Evolutionary conservation across 805 yeast genomes (phyloP).

Genomic region (Ogataea allantospora): DNA sequence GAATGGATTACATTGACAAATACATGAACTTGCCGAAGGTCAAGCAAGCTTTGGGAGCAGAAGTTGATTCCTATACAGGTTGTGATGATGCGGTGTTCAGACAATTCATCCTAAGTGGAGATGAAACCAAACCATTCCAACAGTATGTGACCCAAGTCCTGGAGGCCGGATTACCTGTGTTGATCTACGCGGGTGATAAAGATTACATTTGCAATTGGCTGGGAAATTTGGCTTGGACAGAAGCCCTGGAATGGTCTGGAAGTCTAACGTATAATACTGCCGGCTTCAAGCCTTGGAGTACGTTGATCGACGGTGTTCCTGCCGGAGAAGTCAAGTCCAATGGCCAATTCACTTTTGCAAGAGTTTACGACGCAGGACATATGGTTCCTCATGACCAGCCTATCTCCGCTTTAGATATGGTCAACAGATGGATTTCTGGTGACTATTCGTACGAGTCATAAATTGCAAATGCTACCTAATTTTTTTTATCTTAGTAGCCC

Average conservation of each 20-base stretch:
- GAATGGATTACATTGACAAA: conserved; percentile 67
- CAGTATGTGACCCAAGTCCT: conserved; percentile 67
- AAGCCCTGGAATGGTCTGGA: conserved; percentile 51
- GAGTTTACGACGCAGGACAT: conserved; percentile 90
- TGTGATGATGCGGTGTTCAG: conserved; percentile 79
- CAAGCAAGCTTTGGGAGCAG: conserved; percentile 83
- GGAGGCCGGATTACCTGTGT: conserved; percentile 72
- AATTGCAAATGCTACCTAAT: neutral
- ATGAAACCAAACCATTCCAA: conserved; percentile 90
- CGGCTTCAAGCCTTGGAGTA: conserved; percentile 25
- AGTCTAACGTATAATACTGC: conserved; percentile 21
- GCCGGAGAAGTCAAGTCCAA: conserved; percentile 44
- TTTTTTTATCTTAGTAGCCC: too few species aligned
- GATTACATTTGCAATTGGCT: conserved; percentile 97
- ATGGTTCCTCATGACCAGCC: conserved; percentile 96
- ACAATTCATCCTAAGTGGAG: conserved; percentile 83
- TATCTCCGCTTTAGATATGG: conserved; percentile 69
- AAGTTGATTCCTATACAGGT: conserved; percentile 71
- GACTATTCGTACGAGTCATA: conserved; percentile 40
- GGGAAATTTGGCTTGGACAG: conserved; percentile 87
- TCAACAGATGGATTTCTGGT: conserved; percentile 81
- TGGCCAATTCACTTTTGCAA: conserved; percentile 72
- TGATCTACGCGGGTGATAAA: conserved; percentile 93
- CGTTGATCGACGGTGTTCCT: conserved; percentile 25
- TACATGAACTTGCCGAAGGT: conserved; percentile 79